Conservation (phyloP, 2,329 filamentous ascomycete species). For the Macroventuria anomochaeta region DNA sequence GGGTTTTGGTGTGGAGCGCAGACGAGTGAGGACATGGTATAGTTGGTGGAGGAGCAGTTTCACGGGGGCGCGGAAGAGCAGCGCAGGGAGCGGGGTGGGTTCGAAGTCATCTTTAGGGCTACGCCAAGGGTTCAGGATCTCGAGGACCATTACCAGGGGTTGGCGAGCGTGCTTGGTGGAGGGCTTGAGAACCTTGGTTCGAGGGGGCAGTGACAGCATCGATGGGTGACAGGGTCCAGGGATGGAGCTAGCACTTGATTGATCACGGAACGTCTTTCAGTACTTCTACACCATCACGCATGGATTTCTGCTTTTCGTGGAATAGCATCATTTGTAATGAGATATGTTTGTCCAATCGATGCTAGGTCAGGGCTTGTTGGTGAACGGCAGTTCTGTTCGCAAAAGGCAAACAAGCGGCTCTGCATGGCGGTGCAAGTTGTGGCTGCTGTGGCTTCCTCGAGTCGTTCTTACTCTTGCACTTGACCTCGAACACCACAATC, state of each 20-base stretch:
- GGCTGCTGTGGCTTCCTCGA: constrained; percentile 5
- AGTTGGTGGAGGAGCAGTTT: constrained; percentile 66
- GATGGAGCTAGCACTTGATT: not conserved
- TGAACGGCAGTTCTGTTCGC: not conserved
- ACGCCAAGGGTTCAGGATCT: constrained; percentile 36
- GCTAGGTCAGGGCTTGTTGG: no score
- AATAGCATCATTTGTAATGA: no score
- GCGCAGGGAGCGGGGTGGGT: constrained; percentile 62
- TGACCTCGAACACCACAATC: not conserved
- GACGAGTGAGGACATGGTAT: constrained; percentile 68
- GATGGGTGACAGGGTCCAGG: not conserved
- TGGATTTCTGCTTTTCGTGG: no score
- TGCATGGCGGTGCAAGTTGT: not conserved
- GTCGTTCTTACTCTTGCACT: constrained; percentile 3
- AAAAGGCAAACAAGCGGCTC: not conserved
- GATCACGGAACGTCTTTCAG: not conserved
- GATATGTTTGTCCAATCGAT: no score
- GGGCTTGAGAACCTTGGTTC: constrained; percentile 4
- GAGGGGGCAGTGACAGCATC: constrained; percentile 6
- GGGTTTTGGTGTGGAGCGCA: constrained; percentile 70
- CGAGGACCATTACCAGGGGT: constrained; percentile 38
- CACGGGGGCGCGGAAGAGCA: constrained; percentile 71
- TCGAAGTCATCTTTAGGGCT: constrained; percentile 48
- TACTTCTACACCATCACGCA: not conserved
- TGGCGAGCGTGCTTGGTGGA: not conserved